Evolutionary conservation across 176 grass and related monocot genomes (phyloP).

Genomic region (Dactylis glomerata): DNA sequence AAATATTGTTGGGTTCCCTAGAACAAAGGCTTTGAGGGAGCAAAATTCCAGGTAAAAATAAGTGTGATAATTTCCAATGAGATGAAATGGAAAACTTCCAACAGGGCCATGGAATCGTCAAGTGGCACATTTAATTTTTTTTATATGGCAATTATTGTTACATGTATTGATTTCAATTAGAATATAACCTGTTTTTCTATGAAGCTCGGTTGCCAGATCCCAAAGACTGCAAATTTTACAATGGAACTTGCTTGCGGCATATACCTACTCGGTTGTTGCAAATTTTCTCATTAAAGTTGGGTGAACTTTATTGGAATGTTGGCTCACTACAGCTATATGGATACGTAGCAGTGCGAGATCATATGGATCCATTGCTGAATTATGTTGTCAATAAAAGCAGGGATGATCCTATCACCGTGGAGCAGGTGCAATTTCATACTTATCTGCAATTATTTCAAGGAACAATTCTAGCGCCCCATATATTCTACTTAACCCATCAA

Average conservation of each 20-base stretch:
- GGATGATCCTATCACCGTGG: background rate
- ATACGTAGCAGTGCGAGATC: background rate
- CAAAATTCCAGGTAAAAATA: background rate
- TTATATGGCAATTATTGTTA: background rate
- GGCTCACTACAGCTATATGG: background rate
- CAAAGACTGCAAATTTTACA: background rate
- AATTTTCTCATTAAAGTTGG: slow-evolving; percentile 11
- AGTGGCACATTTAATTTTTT: background rate
- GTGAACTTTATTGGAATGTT: background rate
- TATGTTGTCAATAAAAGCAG: slow-evolving; percentile 1
- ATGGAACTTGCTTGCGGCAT: background rate
- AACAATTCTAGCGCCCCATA: background rate
- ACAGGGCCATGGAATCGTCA: background rate
- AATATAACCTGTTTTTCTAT: background rate
- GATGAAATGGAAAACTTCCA: slow-evolving; percentile 11
- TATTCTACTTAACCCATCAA: background rate
- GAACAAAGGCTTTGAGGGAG: background rate
- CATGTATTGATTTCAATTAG: background rate
- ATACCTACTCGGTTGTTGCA: background rate
- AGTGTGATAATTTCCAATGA: background rate
- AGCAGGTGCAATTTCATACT: background rate
- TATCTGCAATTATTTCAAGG: background rate
- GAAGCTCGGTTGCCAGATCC: slow-evolving; percentile 3
- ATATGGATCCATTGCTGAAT: background rate
- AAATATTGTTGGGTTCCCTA: background rate